Conservation (phyloP, 345 rosid genomes). For the Eucalyptus erythrocorys region DNA sequence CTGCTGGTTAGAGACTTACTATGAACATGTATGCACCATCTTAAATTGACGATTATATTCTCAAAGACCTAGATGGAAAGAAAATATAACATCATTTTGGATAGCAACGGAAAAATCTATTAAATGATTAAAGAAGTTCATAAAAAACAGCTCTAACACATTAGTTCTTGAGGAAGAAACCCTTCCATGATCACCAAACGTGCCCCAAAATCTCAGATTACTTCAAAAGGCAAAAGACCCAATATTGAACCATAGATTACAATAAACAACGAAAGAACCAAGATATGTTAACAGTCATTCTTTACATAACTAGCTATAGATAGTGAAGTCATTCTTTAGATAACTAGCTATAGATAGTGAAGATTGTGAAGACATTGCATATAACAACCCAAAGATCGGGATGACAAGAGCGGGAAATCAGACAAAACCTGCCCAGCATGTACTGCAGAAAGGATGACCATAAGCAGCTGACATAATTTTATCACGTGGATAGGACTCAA, state of each 20-base stretch:
- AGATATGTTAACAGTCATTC: not conserved
- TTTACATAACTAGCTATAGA: too few species aligned
- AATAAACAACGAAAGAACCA: not conserved
- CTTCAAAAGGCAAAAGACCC: not conserved
- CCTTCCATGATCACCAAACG: not conserved
- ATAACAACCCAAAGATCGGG: not conserved
- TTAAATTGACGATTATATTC: not conserved
- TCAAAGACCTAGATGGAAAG: not conserved
- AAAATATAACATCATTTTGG: not conserved
- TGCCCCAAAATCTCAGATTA: not conserved
- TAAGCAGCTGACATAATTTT: constrained; percentile 60
- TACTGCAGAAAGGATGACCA: constrained; percentile 89
- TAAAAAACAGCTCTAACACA: not conserved
- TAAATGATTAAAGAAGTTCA: not conserved
- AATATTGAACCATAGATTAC: not conserved
- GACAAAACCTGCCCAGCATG: constrained; percentile 82
- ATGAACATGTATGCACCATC: not conserved
- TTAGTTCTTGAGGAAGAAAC: not conserved
- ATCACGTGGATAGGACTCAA: constrained; percentile 40
- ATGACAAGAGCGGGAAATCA: not conserved
- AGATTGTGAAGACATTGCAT: not conserved
- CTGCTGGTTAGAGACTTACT: not conserved
- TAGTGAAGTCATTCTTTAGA: too few species aligned
- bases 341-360: not conserved
- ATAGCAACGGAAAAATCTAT: not conserved